Percentiles rank a stretch among this genome's conserved stretches.
These are phyloP conservation scores for Lactifluus subvellereus DNA, from an alignment of 768 basidiomycete genomes.

Conservation along the genomic window DNA sequence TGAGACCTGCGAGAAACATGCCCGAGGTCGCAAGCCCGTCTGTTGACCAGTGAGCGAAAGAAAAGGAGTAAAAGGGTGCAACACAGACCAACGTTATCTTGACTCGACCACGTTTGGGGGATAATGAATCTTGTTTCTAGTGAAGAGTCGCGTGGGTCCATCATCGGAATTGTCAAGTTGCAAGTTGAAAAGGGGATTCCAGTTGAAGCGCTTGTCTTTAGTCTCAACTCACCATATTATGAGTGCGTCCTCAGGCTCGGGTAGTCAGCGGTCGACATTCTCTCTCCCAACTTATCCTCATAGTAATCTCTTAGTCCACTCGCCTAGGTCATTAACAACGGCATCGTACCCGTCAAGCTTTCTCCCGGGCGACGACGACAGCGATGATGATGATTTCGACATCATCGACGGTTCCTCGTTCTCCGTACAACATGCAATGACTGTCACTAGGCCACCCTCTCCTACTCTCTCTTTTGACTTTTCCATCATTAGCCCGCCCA, in stretches of 20 bases:
- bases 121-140: conserved; percentile 51
- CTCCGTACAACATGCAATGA: conserved; percentile 28
- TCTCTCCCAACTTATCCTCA: too few species aligned
- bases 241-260: too few species aligned
- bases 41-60: conserved; percentile 23
- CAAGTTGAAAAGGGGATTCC: background rate
- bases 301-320: too few species aligned
- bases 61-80: background rate
- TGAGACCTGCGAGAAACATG: conserved; percentile 64
- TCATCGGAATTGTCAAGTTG: background rate
- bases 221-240: too few species aligned
- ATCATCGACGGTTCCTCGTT: conserved; percentile 29
- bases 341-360: background rate
- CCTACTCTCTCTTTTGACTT: conserved; percentile 43
- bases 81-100: conserved; percentile 42
- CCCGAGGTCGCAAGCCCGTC: conserved; percentile 48
- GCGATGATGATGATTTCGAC: conserved; percentile 27
- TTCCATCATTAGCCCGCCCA: conserved; percentile 42
- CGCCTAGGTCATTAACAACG: conserved; percentile 19
- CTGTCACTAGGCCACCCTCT: conserved; percentile 39
- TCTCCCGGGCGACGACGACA: background rate
- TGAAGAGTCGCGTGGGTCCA: conserved; percentile 60
- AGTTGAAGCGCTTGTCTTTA: background rate
- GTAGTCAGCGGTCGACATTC: conserved; percentile 7
- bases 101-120: conserved; percentile 57